Evolutionary conservation across 805 yeast genomes (phyloP), one percentile per base, ranked within the genome.

Genomic region (Pichia sporocuriosa): DNA sequence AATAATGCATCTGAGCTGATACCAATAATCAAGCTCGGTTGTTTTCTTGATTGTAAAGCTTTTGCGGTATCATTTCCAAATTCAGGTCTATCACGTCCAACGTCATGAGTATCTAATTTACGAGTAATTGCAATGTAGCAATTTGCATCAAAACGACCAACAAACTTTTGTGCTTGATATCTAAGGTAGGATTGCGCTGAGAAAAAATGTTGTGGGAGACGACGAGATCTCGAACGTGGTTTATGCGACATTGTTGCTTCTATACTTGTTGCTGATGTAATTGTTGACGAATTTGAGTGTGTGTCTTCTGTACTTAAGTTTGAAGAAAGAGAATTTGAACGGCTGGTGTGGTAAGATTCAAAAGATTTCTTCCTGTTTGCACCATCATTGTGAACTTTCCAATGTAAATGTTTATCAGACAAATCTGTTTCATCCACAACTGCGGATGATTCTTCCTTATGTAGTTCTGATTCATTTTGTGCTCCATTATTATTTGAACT

Each of bases 101-200:
- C 77, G 59, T 93, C 98, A 59, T 93, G 97, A 0, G 98, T 88
- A 55, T 93, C 98, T 26, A 93, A 66, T 61, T 93, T 93, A 55
- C 97, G 73, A 0, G 97, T 84, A 43, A 93, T 86, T 21, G 97
- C 78, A 40, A 93, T 88, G 63, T 93, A 93, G 65, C 97, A 93
- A 59, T 93, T 93, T 21, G 98, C 96, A 62, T 93, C 98, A 55
- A 90, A 93, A 53, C 98, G 69, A 32, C 76, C 70, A 35, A 89
- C 79, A 59, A 93, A 93, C 61, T 93, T 93, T 41, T 81, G 77
- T 12, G 96, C 97, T 61, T 93, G 98, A 62, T 93, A 93, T 45
- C 98, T 74, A 49, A 93, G 68, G 61, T 93, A 93, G 45, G 90
- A 84, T 63, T 93, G 98, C 2, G 98, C 98, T 0, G 97, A 84